These are phyloP conservation scores for Clarireedia monteithiana DNA, from an alignment of 2,329 filamentous ascomycete species.

Conservation along the genomic window DNA sequence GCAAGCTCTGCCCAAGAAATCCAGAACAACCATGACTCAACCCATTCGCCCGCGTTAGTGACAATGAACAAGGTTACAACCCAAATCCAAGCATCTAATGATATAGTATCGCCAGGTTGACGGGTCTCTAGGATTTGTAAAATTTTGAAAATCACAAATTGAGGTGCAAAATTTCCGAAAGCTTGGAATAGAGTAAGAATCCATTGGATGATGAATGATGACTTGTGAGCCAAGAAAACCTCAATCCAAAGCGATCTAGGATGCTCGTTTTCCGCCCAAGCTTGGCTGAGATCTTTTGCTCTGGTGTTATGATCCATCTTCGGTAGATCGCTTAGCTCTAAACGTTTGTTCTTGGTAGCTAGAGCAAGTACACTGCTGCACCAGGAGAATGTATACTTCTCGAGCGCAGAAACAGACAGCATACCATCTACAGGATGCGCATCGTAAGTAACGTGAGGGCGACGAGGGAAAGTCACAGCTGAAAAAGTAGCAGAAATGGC, in stretches of 20 bases:
- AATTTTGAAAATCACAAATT: constrained; percentile 59
- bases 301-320: constrained; percentile 49
- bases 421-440: constrained; percentile 55
- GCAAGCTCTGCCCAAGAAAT: constrained; percentile 53
- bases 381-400: constrained; percentile 61
- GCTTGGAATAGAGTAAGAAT: constrained; percentile 36
- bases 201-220: constrained; percentile 50
- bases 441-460: constrained; percentile 57
- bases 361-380: constrained; percentile 44
- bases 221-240: constrained; percentile 50
- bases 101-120: constrained; percentile 36
- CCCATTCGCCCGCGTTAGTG: constrained; percentile 44
- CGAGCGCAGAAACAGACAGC: constrained; percentile 52
- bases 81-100: constrained; percentile 56
- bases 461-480: constrained; percentile 52
- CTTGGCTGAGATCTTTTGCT: constrained; percentile 40
- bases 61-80: constrained; percentile 55
- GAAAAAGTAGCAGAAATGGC: constrained; percentile 39
- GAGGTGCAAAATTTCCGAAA: constrained; percentile 54
- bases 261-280: constrained; percentile 42
- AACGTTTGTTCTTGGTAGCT: constrained; percentile 48
- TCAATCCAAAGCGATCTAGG: constrained; percentile 50
- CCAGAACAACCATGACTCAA: constrained; percentile 62
- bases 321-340: constrained; percentile 57
- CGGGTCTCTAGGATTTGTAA: constrained; percentile 56